Evolutionary conservation across 1,139 yeast genomes (phyloP).

Genomic region (Taiozyma sp.): DNA sequence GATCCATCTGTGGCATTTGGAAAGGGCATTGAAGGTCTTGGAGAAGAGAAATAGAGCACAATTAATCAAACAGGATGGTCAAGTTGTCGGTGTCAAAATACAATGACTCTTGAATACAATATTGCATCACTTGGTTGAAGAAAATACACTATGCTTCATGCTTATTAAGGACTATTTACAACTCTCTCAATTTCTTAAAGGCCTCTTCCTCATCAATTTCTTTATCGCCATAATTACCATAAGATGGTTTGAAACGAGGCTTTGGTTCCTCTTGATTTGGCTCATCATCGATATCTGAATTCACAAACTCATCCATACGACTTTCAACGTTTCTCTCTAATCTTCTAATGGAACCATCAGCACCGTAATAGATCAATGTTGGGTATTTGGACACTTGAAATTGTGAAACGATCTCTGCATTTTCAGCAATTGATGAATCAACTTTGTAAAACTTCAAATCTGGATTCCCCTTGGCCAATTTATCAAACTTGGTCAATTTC

Average conservation of each 20-base stretch:
- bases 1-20: constrained; percentile 54
- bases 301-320: background rate
- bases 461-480: constrained; percentile 8
- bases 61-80: constrained; percentile 51
- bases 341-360: constrained; percentile 4
- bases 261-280: constrained; percentile 3
- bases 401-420: constrained; percentile 13
- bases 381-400: constrained; percentile 18
- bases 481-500: constrained; percentile 16
- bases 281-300: background rate
- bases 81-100: constrained; percentile 67
- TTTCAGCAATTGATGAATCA: constrained; percentile 14
- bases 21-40: constrained; percentile 50
- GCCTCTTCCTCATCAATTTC: constrained; percentile 15
- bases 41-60: constrained; percentile 67
- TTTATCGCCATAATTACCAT: constrained; percentile 1
- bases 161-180: constrained; percentile 2
- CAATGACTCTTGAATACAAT: constrained; percentile 2
- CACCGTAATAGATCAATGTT: constrained; percentile 13
- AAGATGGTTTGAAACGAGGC: background rate
- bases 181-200: constrained; percentile 15
- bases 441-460: constrained; percentile 12
- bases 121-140: no score
- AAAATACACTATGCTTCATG: no score
- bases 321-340: constrained; percentile 6